phyloP scores from a whole-genome alignment of 1,139 yeast genomes.

The Barnettozyma hawaiiensis region DNA sequence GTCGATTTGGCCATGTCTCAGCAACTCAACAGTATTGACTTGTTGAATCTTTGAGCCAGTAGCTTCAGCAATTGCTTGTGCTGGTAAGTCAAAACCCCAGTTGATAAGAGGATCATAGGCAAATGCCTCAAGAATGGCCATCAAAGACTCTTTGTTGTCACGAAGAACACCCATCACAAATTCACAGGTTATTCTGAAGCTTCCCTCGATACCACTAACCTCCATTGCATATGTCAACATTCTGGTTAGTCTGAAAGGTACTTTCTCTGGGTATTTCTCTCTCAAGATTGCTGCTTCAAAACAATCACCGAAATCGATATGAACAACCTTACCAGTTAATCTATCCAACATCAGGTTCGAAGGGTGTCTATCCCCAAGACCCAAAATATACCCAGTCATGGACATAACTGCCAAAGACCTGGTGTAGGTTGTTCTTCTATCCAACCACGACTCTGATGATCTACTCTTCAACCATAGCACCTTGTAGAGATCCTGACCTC shows the following conservation, averaged over 20 bases:
- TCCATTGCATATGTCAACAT: slow-evolving; percentile 99
- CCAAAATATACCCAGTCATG: slow-evolving; percentile 94
- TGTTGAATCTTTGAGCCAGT: slow-evolving; percentile 66
- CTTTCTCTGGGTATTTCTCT: slow-evolving; percentile 96
- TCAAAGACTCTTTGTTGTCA: slow-evolving; percentile 89
- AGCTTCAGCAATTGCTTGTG: slow-evolving; percentile 68
- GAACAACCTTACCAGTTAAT: slow-evolving; percentile 90
- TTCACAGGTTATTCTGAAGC: slow-evolving; percentile 93
- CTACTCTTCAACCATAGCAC: slow-evolving; percentile 95
- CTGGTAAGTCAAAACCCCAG: slow-evolving; percentile 96
- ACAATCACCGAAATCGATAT: slow-evolving; percentile 98
- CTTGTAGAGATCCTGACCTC: slow-evolving; percentile 94
- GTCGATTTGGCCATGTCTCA: slow-evolving; percentile 69
- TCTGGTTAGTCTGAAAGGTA: slow-evolving; percentile 92
- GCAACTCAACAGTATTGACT: slow-evolving; percentile 57
- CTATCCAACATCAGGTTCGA: slow-evolving; percentile 94
- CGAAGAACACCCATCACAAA: slow-evolving; percentile 94
- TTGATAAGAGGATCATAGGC: slow-evolving; percentile 97
- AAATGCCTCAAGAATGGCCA: slow-evolving; percentile 98
- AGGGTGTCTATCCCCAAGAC: slow-evolving; percentile 97
- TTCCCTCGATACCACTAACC: slow-evolving; percentile 97
- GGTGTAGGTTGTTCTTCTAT: slow-evolving; percentile 92
- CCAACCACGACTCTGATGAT: slow-evolving; percentile 97
- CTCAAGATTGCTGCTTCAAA: slow-evolving; percentile 96
- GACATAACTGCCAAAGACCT: slow-evolving; percentile 97